Evolutionary conservation across 108 stramenopile genomes (phyloP).

Genomic region (Conticribra weissflogii): DNA sequence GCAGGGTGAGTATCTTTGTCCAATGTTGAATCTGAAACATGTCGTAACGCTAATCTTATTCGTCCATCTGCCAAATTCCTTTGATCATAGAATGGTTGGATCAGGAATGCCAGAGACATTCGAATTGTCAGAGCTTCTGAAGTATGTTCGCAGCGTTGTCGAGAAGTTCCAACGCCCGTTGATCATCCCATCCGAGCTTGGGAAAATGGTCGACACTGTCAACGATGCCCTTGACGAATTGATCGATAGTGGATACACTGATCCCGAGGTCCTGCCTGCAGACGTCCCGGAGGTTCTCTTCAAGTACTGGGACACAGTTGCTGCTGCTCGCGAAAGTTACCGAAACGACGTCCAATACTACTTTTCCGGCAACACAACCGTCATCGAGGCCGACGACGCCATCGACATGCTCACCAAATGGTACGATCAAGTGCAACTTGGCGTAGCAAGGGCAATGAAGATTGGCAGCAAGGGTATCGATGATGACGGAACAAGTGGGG

Average conservation of each 20-base stretch:
- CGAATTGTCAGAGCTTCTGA: constrained; percentile 83
- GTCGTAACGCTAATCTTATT: too few species aligned
- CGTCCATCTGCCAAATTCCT: neutral
- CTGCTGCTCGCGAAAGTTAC: constrained; percentile 88
- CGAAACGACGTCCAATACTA: constrained; percentile 78
- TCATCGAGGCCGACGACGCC: constrained; percentile 61
- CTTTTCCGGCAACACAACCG: constrained; percentile 83
- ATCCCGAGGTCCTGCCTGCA: constrained; percentile 62
- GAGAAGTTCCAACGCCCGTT: constrained; percentile 73
- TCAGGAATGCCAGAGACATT: constrained; percentile 93
- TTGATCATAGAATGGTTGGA: constrained; percentile 69
- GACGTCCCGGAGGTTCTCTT: constrained; percentile 85
- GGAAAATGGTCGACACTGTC: constrained; percentile 66
- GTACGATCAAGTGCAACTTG: constrained; percentile 76
- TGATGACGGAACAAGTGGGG: constrained; percentile 87
- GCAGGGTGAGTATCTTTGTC: constrained; percentile 58
- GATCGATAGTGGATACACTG: constrained; percentile 67
- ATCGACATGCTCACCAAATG: constrained; percentile 71
- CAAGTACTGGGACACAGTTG: constrained; percentile 90
- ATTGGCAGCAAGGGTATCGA: constrained; percentile 81
- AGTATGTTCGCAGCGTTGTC: constrained; percentile 79
- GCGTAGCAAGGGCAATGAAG: constrained; percentile 80
- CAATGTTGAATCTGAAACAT: neutral
- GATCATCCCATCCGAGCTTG: constrained; percentile 78
- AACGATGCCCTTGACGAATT: constrained; percentile 79